Evolutionary conservation across 2,329 filamentous ascomycete genomes (phyloP), one percentile per base, ranked within the genome.

Genomic region (Fusarium concolor): DNA sequence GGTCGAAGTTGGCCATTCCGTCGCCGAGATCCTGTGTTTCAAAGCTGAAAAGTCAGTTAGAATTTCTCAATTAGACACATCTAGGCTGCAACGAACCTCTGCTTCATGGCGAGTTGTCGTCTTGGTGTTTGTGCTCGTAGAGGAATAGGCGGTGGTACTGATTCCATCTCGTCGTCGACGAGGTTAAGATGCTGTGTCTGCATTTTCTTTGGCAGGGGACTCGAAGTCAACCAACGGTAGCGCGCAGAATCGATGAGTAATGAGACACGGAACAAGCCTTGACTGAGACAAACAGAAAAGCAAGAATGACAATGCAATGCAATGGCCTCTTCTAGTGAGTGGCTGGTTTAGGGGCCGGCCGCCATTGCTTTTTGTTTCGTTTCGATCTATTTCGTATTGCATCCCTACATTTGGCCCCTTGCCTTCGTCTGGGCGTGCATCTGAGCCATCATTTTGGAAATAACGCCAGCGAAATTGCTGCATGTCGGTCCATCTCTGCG

Each of bases 21-120:
- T 64, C 61, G 8, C 61, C 61, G 14, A 64, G 14, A 29, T 58
- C 53, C 24, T 64, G 61, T n/a, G 61, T 64, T 49, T 64, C 61
- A 26, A 65, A 65, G 28, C 61, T 64, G 10, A 46, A 22, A 7
- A 10, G 41, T 64, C 15, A 64, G 20, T 26, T 3, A 12, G 9
- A n/a, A 14, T 26, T 26, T 15, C 6, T 17, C 18, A 7, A 22
- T n/a, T 33, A 11, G 8, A 3, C 15, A 33, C 5, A 26, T 28
- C 10, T 5, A 10, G 10, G 5, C 4, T 6, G 2, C 2, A 10
- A 35, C 37, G 15, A 22, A 64, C 61, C 61, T 64, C 10, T 64
- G 44, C 9, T 64, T 64, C 35, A 46, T 46, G 11, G 41, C 18
- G 14, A 64, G 9, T 29, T 64, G 61, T 39, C 61, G 45, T 12